Percentiles rank a stretch among this genome's conserved stretches.
Evolutionary conservation across 2,329 filamentous ascomycete genomes (phyloP).

Genomic region (Cryphonectria parasitica): DNA sequence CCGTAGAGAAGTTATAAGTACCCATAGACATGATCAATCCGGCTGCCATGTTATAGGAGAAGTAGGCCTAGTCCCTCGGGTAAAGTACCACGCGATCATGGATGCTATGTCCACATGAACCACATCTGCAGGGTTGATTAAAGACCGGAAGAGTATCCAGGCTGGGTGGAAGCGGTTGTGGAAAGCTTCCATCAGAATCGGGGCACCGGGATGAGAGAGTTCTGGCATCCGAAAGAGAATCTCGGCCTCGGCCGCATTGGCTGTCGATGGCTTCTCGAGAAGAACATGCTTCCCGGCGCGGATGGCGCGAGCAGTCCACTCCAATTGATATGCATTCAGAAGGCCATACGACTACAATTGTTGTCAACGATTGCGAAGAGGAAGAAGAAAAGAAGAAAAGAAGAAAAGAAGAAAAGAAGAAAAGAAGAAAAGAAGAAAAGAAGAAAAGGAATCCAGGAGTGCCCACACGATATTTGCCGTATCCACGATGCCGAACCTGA

Average conservation of each 20-base stretch:
- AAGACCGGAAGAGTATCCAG: conserved; percentile 38
- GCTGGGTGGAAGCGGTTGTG: conserved; percentile 47
- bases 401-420: no score
- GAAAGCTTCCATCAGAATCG: conserved; percentile 49
- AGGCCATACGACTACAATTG: conserved; percentile 34
- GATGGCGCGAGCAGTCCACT: conserved; percentile 47
- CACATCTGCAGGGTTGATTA: conserved; percentile 37
- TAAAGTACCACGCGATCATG: conserved; percentile 32
- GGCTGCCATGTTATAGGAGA: conserved; percentile 37
- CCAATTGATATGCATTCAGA: conserved; percentile 39
- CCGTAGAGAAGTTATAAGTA: conserved; percentile 44
- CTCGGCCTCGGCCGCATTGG: conserved; percentile 43
- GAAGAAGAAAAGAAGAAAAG: no score
- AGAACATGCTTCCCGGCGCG: conserved; percentile 50
- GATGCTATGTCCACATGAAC: conserved; percentile 34
- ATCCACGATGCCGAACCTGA: conserved; percentile 16
- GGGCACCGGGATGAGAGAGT: conserved; percentile 36
- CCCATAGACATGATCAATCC: conserved; percentile 42
- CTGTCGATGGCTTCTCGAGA: conserved; percentile 49
- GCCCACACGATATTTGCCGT: conserved; percentile 12
- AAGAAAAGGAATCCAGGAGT: no score
- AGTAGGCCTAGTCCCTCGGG: conserved; percentile 40
- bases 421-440: neutral
- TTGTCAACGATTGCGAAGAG: neutral
- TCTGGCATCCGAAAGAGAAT: conserved; percentile 40